Percentiles rank a stretch among this genome's conserved stretches.
Conservation (phyloP, 73 alveolate species). For the Effrenium voratum region DNA sequence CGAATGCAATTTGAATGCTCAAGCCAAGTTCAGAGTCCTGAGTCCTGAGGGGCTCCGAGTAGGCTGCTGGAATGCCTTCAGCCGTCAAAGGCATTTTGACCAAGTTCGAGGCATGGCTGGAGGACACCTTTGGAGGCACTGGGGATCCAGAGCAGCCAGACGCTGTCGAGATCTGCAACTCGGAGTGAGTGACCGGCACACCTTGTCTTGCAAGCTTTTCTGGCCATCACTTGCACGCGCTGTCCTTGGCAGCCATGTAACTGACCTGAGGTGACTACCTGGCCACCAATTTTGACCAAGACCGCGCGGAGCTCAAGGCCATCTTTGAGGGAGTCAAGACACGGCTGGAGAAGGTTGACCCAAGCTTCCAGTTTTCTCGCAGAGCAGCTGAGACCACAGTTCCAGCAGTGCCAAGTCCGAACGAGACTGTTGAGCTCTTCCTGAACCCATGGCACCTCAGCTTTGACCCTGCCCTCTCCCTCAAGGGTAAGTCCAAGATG, state of each 20-base stretch:
- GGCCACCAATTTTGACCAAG: no score
- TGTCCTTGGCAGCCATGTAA: neutral
- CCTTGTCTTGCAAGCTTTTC: neutral
- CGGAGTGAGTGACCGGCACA: neutral
- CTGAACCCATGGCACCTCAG: neutral
- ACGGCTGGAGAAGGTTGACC: neutral
- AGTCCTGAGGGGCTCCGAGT: no score
- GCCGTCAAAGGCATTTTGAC: no score
- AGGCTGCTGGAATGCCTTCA: no score
- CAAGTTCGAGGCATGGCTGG: neutral
- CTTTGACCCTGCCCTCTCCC: neutral
- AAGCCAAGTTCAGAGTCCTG: no score
- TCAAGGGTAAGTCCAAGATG: constrained; percentile 6
- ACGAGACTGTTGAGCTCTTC: neutral
- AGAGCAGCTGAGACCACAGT: neutral
- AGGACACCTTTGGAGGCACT: neutral
- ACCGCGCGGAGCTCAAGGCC: neutral
- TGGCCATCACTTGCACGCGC: neutral
- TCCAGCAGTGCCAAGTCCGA: neutral
- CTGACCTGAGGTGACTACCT: neutral
- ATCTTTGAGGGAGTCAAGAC: neutral
- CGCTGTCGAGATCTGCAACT: neutral
- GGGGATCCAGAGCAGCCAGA: constrained; percentile 19
- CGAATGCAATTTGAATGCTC: no score
- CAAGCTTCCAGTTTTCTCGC: neutral